Evolutionary conservation across 192 early-diverging fungal species (phyloP).

Genomic region (Chytriomyces hyalinus): DNA sequence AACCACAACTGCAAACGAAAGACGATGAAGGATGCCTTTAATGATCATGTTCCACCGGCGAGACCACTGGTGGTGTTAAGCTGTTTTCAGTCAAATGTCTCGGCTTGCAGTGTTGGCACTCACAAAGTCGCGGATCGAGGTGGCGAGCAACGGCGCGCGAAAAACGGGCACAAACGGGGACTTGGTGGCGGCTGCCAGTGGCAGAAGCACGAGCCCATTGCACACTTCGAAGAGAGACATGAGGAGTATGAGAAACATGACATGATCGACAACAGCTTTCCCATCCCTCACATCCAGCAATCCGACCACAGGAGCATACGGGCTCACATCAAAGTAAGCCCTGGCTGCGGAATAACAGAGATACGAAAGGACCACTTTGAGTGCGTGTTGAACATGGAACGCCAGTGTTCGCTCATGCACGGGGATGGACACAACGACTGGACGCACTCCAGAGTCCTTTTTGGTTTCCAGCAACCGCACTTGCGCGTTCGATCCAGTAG

Average conservation of each 20-base stretch:
- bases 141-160: not conserved
- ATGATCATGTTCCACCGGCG: constrained; percentile 6
- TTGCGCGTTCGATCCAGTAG: not conserved
- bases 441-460: not conserved
- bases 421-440: no score
- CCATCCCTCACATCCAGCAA: not conserved
- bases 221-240: not conserved
- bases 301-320: not conserved
- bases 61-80: not conserved
- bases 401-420: not conserved
- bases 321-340: no score
- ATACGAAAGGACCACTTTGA: not conserved
- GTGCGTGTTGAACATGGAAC: not conserved
- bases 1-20: not conserved
- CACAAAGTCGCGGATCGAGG: constrained; percentile 15
- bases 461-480: not conserved
- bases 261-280: not conserved
- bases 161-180: not conserved
- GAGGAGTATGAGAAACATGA: not conserved
- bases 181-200: not conserved
- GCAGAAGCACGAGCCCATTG: not conserved
- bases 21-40: constrained; percentile 8
- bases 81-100: not conserved
- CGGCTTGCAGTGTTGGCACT: not conserved
- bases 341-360: no score